Evolutionary conservation across 2,329 filamentous ascomycete genomes (phyloP), one percentile per base, ranked within the genome.

Genomic region (Waltergamsia citrina): DNA sequence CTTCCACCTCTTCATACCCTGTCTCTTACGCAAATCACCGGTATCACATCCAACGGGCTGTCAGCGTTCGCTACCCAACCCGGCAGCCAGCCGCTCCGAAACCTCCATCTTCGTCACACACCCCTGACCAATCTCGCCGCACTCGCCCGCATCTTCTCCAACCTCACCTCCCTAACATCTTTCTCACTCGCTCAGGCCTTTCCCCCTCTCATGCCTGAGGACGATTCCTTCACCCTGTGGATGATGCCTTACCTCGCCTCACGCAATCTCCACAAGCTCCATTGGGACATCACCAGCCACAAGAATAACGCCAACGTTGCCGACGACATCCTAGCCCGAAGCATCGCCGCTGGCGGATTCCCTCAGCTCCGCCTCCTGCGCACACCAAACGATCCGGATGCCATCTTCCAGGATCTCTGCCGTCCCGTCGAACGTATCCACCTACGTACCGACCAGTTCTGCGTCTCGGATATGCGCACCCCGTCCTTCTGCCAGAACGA

Each of bases 331-430:
- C 63, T 87, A 7, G 74, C 79, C 2, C 63, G 65, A 38, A 76
- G 75, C 45, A 82, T 87, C 42, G 54, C 56, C 5, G 66, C 69
- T 2, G 59, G 60, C 5, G 75, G 74, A 0, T 84, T 88, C 46
- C 82, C 83, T 0, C 51, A 58, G 1, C 64, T 88, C 8, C 62
- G 59, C 8, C 59, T 50, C 2, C 56, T 87, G 14, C 73, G 82
- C 35, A 65, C 74, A 0, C 83, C 81, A 2, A 74, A 74, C 37
- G 83, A 88, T 42, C 71, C 79, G 2, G 71, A 83, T 5, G 83
- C 81, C 18, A 44, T 72, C 7, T 74, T 87, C 41, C 83, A 88
- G 54, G 57, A 63, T 2, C 65, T 86, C 2, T 88, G 83, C 52
- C 69, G 67, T 28, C 81, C 81, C 1, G 59, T 67, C 4, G 69